phyloP scores from a whole-genome alignment of 78 protist species.

The Dictyostelium capitatum region DNA sequence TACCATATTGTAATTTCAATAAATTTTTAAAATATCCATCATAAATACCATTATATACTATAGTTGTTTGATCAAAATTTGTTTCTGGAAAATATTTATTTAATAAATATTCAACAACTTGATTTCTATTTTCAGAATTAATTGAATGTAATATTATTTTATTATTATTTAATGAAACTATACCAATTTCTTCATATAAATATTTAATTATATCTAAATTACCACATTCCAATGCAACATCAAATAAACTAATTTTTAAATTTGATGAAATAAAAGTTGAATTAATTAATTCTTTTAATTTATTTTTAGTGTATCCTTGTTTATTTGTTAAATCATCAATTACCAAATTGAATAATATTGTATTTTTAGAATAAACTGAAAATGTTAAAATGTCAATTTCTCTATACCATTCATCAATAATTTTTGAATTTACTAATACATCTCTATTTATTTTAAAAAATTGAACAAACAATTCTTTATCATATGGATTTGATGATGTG shows the following conservation, averaged over 20 bases:
- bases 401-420: neutral
- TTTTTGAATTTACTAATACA: neutral
- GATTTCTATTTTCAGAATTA: neutral
- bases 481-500: neutral
- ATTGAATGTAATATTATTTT: neutral
- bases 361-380: no score
- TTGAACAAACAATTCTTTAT: neutral
- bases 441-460: neutral
- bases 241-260: neutral
- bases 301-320: no score
- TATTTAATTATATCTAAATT: slow-evolving; percentile 1
- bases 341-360: no score
- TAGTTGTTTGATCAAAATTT: neutral
- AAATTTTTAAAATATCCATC: no score
- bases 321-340: no score
- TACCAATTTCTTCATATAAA: neutral
- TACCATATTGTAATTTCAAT: no score
- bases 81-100: neutral
- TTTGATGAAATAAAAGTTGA: neutral
- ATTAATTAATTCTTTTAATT: no score
- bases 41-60: no score
- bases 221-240: neutral
- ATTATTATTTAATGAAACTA: neutral
- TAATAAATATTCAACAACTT: neutral
- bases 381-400: no score